A percentile compares a stretch with the other conserved stretches of the same genome.
Evolutionary conservation across 768 basidiomycete genomes (phyloP).

Genomic region (Mycena rosella): DNA sequence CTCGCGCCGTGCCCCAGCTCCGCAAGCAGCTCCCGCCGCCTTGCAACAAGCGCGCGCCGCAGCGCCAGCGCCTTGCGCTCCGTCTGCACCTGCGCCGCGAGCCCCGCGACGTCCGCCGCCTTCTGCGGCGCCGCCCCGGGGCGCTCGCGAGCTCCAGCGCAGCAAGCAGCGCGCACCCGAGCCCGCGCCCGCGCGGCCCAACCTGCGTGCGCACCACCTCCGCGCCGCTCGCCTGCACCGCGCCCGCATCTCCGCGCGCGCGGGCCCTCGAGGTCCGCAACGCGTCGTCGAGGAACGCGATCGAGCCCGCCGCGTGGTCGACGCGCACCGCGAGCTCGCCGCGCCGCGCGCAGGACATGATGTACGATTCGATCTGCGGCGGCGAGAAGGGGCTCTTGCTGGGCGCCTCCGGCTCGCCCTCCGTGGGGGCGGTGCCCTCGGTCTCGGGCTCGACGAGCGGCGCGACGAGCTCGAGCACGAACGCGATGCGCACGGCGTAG

Average conservation of each 20-base stretch:
- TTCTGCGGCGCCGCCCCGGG: too few relatives aligned
- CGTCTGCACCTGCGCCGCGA: conserved; percentile 74
- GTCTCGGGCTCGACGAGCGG: conserved; percentile 68
- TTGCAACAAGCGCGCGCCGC: conserved; percentile 83
- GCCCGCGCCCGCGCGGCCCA: conserved; percentile 73
- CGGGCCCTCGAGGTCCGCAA: conserved; percentile 58
- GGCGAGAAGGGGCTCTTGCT: conserved; percentile 61
- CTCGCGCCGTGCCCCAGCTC: conserved; percentile 89
- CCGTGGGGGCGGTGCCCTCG: conserved; percentile 45
- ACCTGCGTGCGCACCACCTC: conserved; percentile 85
- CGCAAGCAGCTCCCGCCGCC: conserved; percentile 86
- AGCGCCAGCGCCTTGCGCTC: conserved; percentile 85
- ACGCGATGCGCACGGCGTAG: conserved; percentile 87
- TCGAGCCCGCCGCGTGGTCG: conserved; percentile 88
- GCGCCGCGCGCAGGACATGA: conserved; percentile 91
- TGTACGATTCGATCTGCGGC: conserved; percentile 89
- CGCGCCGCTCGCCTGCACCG: conserved; percentile 78
- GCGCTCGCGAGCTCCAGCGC: conserved; percentile 61
- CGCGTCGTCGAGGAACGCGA: conserved; percentile 87
- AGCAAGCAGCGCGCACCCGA: conserved; percentile 80
- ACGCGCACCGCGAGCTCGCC: conserved; percentile 90
- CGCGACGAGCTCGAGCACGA: conserved; percentile 81
- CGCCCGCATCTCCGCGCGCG: conserved; percentile 42
- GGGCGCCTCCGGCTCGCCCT: conserved; percentile 32
- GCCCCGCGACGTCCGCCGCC: conserved; percentile 55